Percentiles rank a stretch among this genome's conserved stretches.
These are phyloP conservation scores for Aspergillus leporis DNA, from an alignment of 495 filamentous ascomycete species.

Conservation along the genomic window DNA sequence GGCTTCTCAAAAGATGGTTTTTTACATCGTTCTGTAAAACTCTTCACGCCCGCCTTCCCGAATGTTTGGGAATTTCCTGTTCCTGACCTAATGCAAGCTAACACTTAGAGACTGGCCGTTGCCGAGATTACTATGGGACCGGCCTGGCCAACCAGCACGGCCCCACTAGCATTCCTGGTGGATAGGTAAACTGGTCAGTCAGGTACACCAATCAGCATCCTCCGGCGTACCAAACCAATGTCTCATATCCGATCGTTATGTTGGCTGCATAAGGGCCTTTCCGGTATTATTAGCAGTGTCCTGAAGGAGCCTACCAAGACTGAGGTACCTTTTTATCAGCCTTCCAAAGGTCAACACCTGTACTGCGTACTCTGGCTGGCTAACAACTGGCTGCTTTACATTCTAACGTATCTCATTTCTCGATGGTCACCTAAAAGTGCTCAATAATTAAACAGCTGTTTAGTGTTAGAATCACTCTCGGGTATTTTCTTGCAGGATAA, in stretches of 20 bases:
- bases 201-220: constrained; percentile 26
- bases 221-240: constrained; percentile 15
- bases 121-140: constrained; percentile 22
- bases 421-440: too few relatives aligned
- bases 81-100: constrained; percentile 25
- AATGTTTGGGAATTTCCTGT: constrained; percentile 31
- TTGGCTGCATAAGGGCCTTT: constrained; percentile 7
- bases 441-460: too few relatives aligned
- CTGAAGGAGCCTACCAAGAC: neutral
- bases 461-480: too few relatives aligned
- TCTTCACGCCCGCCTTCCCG: neutral
- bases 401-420: too few relatives aligned
- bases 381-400: too few relatives aligned
- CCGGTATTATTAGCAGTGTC: constrained; percentile 11
- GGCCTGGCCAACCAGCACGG: constrained; percentile 19
- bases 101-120: too few relatives aligned
- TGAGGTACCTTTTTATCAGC: neutral
- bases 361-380: too few relatives aligned
- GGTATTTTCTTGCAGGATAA: too few relatives aligned
- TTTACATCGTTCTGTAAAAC: neutral
- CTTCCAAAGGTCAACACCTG: neutral
- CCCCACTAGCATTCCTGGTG: constrained; percentile 8
- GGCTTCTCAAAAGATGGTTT: neutral
- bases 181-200: constrained; percentile 15
- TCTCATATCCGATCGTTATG: constrained; percentile 22